Conservation (phyloP, 176 grass and related monocot species). For the Guadua angustifolia region DNA sequence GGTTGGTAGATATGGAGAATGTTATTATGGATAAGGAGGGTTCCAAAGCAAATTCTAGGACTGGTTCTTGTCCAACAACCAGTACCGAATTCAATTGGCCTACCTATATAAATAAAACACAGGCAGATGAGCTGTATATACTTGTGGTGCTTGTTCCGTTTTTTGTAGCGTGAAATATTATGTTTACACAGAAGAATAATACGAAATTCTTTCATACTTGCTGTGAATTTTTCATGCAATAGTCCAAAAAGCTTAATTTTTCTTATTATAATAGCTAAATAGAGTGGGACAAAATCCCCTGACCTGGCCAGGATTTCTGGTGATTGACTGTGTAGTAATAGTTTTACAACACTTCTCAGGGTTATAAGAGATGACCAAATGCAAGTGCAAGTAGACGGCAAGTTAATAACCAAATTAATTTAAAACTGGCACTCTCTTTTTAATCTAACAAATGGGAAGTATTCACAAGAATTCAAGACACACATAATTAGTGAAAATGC, state of each 20-base stretch:
- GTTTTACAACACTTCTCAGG: not conserved
- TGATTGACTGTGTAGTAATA: not conserved
- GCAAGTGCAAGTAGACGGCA: not conserved
- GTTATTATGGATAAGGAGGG: not conserved
- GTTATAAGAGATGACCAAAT: not conserved
- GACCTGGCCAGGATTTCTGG: not conserved
- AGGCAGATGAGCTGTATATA: not conserved
- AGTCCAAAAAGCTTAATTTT: not conserved
- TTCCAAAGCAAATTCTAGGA: not conserved
- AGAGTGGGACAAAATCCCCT: not conserved
- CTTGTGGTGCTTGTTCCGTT: not conserved
- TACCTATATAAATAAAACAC: not conserved
- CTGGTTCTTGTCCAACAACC: not conserved
- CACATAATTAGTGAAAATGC: not conserved
- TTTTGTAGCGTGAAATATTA: not conserved
- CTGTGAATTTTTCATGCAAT: not conserved
- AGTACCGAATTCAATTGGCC: not conserved
- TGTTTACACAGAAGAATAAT: not conserved
- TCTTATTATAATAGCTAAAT: slow-evolving; percentile 6
- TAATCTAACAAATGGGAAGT: slow-evolving; percentile 1
- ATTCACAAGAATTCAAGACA: slow-evolving; percentile 6
- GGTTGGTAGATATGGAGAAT: not conserved
- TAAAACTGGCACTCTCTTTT: not conserved
- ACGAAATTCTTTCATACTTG: not conserved
- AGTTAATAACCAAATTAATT: not conserved